Evolutionary conservation across 108 stramenopile species (phyloP).

Genomic region (Stephanodiscus triporus): DNA sequence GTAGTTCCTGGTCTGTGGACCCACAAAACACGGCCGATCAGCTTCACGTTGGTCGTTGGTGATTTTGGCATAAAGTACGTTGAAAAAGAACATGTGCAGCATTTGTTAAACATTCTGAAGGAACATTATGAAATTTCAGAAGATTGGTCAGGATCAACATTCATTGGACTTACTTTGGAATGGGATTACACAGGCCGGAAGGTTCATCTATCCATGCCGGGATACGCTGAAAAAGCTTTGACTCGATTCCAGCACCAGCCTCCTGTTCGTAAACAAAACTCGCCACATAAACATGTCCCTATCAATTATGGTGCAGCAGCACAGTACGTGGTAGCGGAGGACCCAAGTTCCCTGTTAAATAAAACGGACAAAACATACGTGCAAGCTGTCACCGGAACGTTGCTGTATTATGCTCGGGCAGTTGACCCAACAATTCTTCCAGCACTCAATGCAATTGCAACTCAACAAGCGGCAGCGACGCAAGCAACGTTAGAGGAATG

Average conservation of each 20-base stretch:
- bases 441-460: constrained; percentile 1
- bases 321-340: too few species aligned
- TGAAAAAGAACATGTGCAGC: background rate
- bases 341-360: background rate
- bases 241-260: background rate
- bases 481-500: background rate
- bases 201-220: too few species aligned
- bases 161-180: background rate
- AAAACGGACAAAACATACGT: background rate
- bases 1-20: constrained; percentile 53
- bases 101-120: background rate
- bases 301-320: too few species aligned
- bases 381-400: background rate
- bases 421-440: constrained; percentile 14
- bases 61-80: constrained; percentile 40
- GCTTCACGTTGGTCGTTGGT: constrained; percentile 38
- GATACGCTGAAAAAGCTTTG: background rate
- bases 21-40: constrained; percentile 20
- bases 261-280: background rate
- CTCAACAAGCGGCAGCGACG: background rate
- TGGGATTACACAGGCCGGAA: too few species aligned
- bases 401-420: constrained; percentile 19
- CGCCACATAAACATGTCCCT: background rate
- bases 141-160: background rate
- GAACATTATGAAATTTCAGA: background rate